phyloP scores from a whole-genome alignment of 73 alveolate species.

The Symbiodinium natans region DNA sequence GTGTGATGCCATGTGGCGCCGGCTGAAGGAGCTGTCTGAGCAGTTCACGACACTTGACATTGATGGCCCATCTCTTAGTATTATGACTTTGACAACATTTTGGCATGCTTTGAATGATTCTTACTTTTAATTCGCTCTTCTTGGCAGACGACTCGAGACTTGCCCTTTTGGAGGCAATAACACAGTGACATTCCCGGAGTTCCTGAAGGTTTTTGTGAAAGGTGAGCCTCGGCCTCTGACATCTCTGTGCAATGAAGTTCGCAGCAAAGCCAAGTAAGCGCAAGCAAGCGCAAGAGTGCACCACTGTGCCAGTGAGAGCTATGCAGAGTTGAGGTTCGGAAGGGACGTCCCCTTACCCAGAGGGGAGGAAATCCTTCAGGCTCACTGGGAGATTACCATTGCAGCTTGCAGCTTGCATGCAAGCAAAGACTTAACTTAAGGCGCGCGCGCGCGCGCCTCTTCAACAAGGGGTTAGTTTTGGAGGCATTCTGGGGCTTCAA shows the following conservation, averaged over 20 bases:
- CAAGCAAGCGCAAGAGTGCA: neutral
- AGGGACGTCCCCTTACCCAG: slow-evolving; percentile 50
- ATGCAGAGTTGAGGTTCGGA: slow-evolving; percentile 28
- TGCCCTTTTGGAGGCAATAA: neutral
- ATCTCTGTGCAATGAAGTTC: neutral
- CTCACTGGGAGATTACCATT: no score
- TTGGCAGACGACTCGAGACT: neutral
- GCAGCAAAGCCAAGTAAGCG: neutral
- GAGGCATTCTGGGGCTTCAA: no score
- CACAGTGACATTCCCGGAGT: slow-evolving; percentile 78
- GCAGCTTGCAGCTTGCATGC: no score
- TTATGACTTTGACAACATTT: no score
- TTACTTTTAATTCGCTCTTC: no score
- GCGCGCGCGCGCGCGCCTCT: no score
- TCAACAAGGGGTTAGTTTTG: no score
- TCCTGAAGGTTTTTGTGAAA: slow-evolving; percentile 66
- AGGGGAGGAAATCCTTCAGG: slow-evolving; percentile 48
- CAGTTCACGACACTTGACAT: slow-evolving; percentile 32
- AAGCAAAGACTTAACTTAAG: no score
- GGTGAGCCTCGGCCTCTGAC: slow-evolving; percentile 16
- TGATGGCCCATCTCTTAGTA: neutral
- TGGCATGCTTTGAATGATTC: no score
- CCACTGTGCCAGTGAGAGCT: neutral
- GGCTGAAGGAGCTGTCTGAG: slow-evolving; percentile 35
- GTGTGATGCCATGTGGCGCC: neutral